Evolutionary conservation across 179 eudicot species (phyloP), one percentile per base, ranked within the genome.

Genomic region (Vitellaria paradoxa): DNA sequence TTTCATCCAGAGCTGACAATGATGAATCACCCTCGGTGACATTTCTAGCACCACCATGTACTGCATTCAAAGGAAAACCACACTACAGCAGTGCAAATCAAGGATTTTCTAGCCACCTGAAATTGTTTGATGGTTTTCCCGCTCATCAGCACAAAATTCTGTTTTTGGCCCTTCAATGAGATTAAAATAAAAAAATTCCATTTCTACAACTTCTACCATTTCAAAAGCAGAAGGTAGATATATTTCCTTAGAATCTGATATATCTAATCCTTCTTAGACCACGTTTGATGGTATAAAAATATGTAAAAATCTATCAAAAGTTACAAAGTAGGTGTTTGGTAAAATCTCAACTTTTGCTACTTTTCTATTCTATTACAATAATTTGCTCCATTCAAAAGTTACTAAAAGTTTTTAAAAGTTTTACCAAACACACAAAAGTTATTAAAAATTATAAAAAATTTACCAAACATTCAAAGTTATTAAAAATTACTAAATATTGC

Each of bases 111-210:
- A 91, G 77, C 92, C 94, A 72, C 83, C 74, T 62, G 94, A 81
- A 77, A 94, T 85, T 73, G 91, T 88, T 30, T 87, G 89, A 64
- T 97, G 96, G 70, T 90, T 94, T 85, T 92, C 97, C 65, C 98
- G 97, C 83, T 94, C 97, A 88, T 94, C 98, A 17, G 97, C 97
- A 83, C 91, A 94, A 79, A 94, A 94, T 45, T 97, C 98, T 55
- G 97, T 94, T 94, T 94, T 76, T 94, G 97, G 68, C 98, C 98
- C 65, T 88, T 94, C 77, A 91, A 89, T 14, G 98, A 91, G 74
- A 94, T 76, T 40, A 85, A 82, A 84, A n/a, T n/a, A 88, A 91
- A 18, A 81, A 84, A 75, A 93, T 83, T 23, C 88, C 90, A 76
- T 87, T 93, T 85, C 46, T 67, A 7, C 46, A 82, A 94, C 98